phyloP scores from a whole-genome alignment of 805 yeast species.

The Osmozyma mogii region DNA sequence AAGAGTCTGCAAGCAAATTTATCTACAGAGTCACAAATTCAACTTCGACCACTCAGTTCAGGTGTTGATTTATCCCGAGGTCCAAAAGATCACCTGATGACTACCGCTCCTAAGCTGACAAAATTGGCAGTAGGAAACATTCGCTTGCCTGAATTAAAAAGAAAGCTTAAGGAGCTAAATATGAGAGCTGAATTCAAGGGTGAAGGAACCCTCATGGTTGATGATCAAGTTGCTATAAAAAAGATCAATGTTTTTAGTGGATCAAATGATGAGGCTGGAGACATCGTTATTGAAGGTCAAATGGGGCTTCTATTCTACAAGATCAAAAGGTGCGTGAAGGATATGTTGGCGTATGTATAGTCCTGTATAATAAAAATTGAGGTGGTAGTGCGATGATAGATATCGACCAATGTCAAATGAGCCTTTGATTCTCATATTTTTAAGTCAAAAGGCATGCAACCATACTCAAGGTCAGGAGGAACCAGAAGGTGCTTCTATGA shows the following conservation, averaged over 20 bases:
- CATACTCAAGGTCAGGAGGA: slow-evolving; percentile 40
- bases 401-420: too few relatives aligned
- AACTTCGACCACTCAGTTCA: too few relatives aligned
- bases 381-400: too few relatives aligned
- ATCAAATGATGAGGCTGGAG: slow-evolving; percentile 57
- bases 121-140: slow-evolving; percentile 79
- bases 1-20: too few relatives aligned
- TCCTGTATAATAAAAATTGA: too few relatives aligned
- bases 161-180: slow-evolving; percentile 47
- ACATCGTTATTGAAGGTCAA: slow-evolving; percentile 77
- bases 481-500: slow-evolving; percentile 42
- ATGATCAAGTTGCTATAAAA: slow-evolving; percentile 64
- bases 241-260: slow-evolving; percentile 42
- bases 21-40: too few relatives aligned
- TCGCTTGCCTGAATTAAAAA: slow-evolving; percentile 70
- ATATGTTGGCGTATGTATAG: slow-evolving; percentile 67
- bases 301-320: slow-evolving; percentile 69
- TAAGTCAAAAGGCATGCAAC: too few relatives aligned
- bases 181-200: slow-evolving; percentile 83
- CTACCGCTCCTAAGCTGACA: too few relatives aligned
- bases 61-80: too few relatives aligned
- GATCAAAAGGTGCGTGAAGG: slow-evolving; percentile 63
- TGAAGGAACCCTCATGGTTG: slow-evolving; percentile 86
- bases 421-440: too few relatives aligned
- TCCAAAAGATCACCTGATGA: too few relatives aligned